Evolutionary conservation across 805 yeast genomes (phyloP), one percentile per base, ranked within the genome.

Genomic region (Spathaspora boniae): DNA sequence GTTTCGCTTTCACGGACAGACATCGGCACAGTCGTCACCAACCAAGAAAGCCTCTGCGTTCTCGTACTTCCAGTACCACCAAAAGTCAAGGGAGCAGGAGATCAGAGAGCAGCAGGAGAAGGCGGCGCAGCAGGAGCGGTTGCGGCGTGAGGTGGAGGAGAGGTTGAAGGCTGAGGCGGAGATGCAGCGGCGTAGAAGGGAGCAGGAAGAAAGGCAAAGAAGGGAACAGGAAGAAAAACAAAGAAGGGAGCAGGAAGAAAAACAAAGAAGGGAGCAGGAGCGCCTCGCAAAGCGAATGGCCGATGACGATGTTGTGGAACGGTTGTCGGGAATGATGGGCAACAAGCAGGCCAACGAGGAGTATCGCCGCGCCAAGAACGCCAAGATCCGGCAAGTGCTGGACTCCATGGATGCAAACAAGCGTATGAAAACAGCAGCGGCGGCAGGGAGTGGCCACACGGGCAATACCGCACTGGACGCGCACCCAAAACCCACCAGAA

Each of bases 191-290:
- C n/a, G n/a, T n/a, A 38, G 23, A 26, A 30, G 31, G 36, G 26
- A 38, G 36, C 36, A 40, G 16, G 28, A 29, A 17, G 42, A 26
- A 16, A 16, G 28, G n/a, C 18, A 19, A 24, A 7, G 16, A 22
- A 23, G 14, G 18, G 28, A 11, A 34, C 34, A 15, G 31, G 31
- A 28, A 29, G 29, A 23, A 23, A 37, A 29, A 12, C n/a, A 29
- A 21, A 28, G 36, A 35, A 29, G 44, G 48, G 33, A 39, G 40
- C 34, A 44, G 37, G 32, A 50, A 48, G 27, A 38, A 31, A 19
- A 29, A 22, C 6, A 21, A 33, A 7, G 31, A 28, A 6, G 23
- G 14, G 11, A 28, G 18, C 14, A 22, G 19, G 11, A 28, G 18
- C 14, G 31, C 11, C 7, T 11, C n/a, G n/a, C n/a, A 12, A 9